These are phyloP conservation scores for Laetiporus sulphureus DNA, from an alignment of 1,284 basidiomycete genomes.

Conservation along the genomic window DNA sequence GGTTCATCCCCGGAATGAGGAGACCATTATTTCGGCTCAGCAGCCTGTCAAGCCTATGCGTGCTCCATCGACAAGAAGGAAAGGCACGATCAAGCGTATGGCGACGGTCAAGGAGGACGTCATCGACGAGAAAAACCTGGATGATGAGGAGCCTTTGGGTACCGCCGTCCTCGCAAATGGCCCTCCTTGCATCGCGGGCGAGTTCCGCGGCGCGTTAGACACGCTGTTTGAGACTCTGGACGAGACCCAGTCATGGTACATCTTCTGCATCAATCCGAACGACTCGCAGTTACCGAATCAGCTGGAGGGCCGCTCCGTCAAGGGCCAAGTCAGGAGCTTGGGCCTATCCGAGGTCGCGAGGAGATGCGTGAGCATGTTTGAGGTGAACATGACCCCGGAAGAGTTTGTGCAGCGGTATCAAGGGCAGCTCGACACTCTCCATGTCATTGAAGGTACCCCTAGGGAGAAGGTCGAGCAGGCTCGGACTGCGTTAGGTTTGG, in stretches of 20 bases:
- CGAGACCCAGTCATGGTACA: constrained; percentile 89
- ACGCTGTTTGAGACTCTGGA: constrained; percentile 85
- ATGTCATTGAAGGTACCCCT: constrained; percentile 45
- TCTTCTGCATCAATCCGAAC: constrained; percentile 92
- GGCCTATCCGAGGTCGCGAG: constrained; percentile 79
- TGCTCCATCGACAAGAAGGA: constrained; percentile 81
- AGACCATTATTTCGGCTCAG: constrained; percentile 91
- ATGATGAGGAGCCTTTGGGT: constrained; percentile 31
- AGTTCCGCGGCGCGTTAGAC: constrained; percentile 80
- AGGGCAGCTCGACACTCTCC: constrained; percentile 44
- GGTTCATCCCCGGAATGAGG: constrained; percentile 86
- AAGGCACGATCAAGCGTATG: constrained; percentile 62
- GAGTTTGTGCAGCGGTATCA: constrained; percentile 87
- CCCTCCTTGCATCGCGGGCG: constrained; percentile 77
- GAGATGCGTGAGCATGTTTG: constrained; percentile 61
- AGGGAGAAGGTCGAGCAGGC: constrained; percentile 52
- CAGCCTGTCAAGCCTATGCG: constrained; percentile 92
- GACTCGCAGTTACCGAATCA: constrained; percentile 93
- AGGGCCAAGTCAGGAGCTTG: constrained; percentile 83
- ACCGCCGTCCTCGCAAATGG: constrained; percentile 26
- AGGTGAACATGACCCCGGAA: constrained; percentile 80
- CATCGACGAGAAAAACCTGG: constrained; percentile 49
- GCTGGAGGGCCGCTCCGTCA: constrained; percentile 86
- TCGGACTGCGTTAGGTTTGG: constrained; percentile 57
- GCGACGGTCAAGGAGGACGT: constrained; percentile 52